Evolutionary conservation across 306 rosid species (phyloP), one percentile per base, ranked within the genome.

Genomic region (Prunus kanzakura): DNA sequence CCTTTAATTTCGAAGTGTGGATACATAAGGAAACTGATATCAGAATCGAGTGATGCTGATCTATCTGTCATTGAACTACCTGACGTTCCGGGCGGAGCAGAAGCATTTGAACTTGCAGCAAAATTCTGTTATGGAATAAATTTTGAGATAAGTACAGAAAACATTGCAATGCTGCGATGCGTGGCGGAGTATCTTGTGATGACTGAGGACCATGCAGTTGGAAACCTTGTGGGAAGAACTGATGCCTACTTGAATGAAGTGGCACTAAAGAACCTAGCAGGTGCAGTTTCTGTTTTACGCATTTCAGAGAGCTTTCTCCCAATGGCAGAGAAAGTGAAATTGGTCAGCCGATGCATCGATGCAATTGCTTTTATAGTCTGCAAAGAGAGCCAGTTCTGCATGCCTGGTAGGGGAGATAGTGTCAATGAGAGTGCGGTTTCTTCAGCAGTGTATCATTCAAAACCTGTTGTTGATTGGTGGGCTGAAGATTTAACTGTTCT

Each of bases 61-160:
- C 82, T 86, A 66, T 72, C 93, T 61, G 63, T 67, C 55, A 73
- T 96, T 32, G 90, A 88, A 72, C 93, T 96, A 35, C 45, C 81
- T 16, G 87, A 87, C 63, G 76, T 87, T 78, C 98, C 99, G 4
- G 99, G 99, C 8, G 97, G 99, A 72, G 90, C 89, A 25, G 98
- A 96, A 82, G 93, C 93, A 22, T 96, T 96, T 73, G 99, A 96
- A 64, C 91, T 92, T 27, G 93, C 99, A 38, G 99, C 98, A 19
- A 92, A 89, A 30, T 96, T 96, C 85, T 96, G 99, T 64, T 96
- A 96, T 16, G 98, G 98, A n/a, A 92, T 96, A 77, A 96, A 91
- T 52, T 96, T 96, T 41, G 98, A 92, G 83, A 91, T 96, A 64
- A 74, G 80, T 76, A 82, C 90, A 2, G 98, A 87, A 65, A 96